phyloP scores from a whole-genome alignment of 345 rosid genomes.

The Salix purpurea region DNA sequence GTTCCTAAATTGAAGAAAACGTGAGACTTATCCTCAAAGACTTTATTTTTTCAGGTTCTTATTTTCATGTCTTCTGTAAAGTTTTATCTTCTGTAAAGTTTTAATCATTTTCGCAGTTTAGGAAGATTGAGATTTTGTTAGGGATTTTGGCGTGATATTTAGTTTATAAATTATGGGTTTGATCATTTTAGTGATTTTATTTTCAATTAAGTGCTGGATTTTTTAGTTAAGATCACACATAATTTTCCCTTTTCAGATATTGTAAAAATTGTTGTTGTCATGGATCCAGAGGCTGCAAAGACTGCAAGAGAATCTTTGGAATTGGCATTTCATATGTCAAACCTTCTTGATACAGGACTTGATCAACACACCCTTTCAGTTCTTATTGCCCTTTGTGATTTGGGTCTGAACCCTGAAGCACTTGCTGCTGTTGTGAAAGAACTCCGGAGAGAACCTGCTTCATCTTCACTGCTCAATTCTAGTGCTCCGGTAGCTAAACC shows the following conservation, averaged over 20 bases:
- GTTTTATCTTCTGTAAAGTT: background rate
- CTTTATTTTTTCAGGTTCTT: background rate
- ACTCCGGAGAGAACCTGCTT: background rate
- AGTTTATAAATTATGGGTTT: background rate
- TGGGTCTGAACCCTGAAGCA: conserved; percentile 17
- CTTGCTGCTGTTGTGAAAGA: conserved; percentile 8
- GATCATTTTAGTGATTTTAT: background rate
- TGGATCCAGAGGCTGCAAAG: conserved; percentile 9
- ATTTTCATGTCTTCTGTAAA: background rate
- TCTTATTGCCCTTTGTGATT: conserved; percentile 9
- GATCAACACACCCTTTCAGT: conserved; percentile 11
- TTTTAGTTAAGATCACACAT: background rate
- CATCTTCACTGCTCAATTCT: background rate
- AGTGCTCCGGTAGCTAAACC: background rate
- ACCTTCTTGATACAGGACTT: conserved; percentile 9
- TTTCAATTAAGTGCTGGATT: background rate
- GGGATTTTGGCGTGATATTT: background rate
- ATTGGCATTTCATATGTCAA: conserved; percentile 9
- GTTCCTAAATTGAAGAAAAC: background rate
- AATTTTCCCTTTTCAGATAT: background rate
- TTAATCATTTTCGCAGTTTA: background rate
- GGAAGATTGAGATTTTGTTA: background rate
- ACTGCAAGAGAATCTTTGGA: conserved; percentile 9
- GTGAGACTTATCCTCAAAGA: background rate
- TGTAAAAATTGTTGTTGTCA: background rate